These are phyloP conservation scores for Collybia sordida DNA, from an alignment of 768 basidiomycete species.

Conservation along the genomic window DNA sequence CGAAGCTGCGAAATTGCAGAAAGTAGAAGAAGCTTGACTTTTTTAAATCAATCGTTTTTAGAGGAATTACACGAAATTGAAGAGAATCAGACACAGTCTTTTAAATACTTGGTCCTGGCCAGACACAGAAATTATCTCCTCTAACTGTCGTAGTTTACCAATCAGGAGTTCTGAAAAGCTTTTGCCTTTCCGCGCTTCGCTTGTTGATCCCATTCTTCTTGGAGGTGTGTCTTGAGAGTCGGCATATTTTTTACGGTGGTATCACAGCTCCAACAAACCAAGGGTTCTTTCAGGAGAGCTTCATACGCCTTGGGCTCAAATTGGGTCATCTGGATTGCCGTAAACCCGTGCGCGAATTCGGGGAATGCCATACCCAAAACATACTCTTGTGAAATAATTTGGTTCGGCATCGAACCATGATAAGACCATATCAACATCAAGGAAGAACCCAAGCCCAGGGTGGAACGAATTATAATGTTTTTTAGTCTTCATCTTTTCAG, in stretches of 20 bases:
- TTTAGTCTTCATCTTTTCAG: constrained; percentile 75
- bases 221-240: constrained; percentile 69
- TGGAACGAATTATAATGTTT: constrained; percentile 93
- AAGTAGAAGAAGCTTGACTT: constrained; percentile 1
- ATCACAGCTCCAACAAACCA: constrained; percentile 73
- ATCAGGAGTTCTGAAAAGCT: neutral
- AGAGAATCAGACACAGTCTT: neutral
- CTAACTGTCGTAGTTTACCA: neutral
- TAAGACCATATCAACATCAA: constrained; percentile 75
- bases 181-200: constrained; percentile 39
- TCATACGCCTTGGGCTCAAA: constrained; percentile 59
- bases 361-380: constrained; percentile 20
- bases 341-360: neutral
- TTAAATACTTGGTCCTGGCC: neutral
- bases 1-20: constrained; percentile 14
- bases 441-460: constrained; percentile 80
- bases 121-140: neutral
- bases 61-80: neutral
- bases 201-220: constrained; percentile 66
- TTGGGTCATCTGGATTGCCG: constrained; percentile 45
- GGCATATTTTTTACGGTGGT: constrained; percentile 70
- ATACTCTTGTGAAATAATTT: constrained; percentile 51
- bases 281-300: constrained; percentile 60
- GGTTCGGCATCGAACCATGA: constrained; percentile 75
- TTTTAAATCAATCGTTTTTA: neutral